Conservation (phyloP, 352 stramenopile species). For the Phytopythium kandeliae region DNA sequence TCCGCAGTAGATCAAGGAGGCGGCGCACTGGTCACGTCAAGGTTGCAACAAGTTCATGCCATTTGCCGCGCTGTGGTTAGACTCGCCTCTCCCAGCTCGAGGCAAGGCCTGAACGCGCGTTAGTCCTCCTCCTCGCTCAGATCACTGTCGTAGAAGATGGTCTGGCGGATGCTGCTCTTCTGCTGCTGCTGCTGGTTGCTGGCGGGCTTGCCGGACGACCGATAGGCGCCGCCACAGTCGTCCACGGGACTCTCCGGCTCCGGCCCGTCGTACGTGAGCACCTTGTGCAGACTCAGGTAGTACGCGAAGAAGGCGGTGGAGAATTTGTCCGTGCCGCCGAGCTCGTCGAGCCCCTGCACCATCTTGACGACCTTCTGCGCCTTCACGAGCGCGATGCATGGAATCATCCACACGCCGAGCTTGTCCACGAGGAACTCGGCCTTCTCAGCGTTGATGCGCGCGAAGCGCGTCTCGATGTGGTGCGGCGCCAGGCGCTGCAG, state of each 20-base stretch:
- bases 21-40: no score
- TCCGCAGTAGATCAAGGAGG: no score
- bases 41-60: no score
- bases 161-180: conserved; percentile 75
- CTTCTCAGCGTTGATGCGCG: conserved; percentile 96
- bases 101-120: no score
- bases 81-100: no score
- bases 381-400: conserved; percentile 93
- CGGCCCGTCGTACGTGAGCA: conserved; percentile 95
- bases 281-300: conserved; percentile 89
- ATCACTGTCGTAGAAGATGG: conserved; percentile 84
- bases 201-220: conserved; percentile 13
- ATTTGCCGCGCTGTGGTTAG: no score
- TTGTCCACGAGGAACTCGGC: conserved; percentile 96
- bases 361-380: conserved; percentile 96
- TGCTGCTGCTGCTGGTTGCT: conserved; percentile 24
- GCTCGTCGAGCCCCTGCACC: conserved; percentile 93
- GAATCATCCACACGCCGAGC: conserved; percentile 95
- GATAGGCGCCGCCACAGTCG: conserved; percentile 59
- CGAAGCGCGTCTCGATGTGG: conserved; percentile 94
- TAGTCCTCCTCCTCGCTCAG: conserved; percentile 71
- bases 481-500: conserved; percentile 84
- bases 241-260: conserved; percentile 59
- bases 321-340: conserved; percentile 94
- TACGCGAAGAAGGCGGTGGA: conserved; percentile 89